Evolutionary conservation across 371 early-diverging fungal genomes (phyloP), one percentile per base, ranked within the genome.

Genomic region (Spraguea lophii): DNA sequence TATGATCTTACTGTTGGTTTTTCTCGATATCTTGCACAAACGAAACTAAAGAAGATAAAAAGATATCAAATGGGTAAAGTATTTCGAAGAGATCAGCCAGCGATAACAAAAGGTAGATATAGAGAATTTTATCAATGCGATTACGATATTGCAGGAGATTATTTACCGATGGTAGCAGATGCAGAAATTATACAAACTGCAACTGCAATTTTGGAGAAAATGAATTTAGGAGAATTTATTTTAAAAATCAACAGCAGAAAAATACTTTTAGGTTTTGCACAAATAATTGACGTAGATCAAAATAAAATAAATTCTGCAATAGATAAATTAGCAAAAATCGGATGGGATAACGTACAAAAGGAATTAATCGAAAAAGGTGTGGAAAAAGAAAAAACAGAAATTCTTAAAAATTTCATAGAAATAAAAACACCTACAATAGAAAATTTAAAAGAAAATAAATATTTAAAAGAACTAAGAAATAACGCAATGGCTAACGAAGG

Each of bases 1-100:
- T 97, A 97, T 60, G 95, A 97, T 72, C 72, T 97, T 57, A 97
- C 98, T 0, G 95, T 95, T 15, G 92, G 94, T 3, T 92, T 97
- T 73, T 88, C 94, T n/a, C 79, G 98, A 42, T 90, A 82, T 69
- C 66, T 97, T 57, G 90, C 92, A 38, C 81, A 82, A 80, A 84
- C 88, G 59, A 82, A 79, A 72, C 81, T 94, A 50, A 20, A 30
- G 24, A 66, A 57, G 51, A 63, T 69, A 21, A 90, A 90, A 70
- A 76, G 93, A 48, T 97, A 89, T 73, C 93, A 93, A 52, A 89
- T 94, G 49, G 98, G 88, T 63, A 93, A 91, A 69, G 95, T 94
- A 15, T 97, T 88, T 73, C 78, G 98, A 46, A 78, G 98, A 54
- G 98, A 94, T 72, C 88, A 93, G 70, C 95, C 95, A 40, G 84